Evolutionary conservation across 345 rosid species (phyloP), one percentile per base, ranked within the genome.

Genomic region (Gossypium sturtianum): DNA sequence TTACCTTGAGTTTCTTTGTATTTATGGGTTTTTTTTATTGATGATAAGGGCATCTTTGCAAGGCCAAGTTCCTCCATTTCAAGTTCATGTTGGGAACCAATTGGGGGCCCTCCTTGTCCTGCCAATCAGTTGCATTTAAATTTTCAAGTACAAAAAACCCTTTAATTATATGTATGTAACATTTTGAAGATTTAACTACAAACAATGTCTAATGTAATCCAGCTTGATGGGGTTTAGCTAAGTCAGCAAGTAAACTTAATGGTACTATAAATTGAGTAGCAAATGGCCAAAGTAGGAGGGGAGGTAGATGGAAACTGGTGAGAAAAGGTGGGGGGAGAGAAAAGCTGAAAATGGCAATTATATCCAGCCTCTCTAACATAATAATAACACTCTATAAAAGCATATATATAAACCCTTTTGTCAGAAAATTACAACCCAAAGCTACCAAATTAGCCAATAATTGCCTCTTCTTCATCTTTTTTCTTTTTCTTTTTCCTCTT

Each of bases 391-490:
- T 23, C 66, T 22, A 59, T 38, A 72, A 34, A 73, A 75, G 80
- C 73, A 72, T 9, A 74, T 22, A 73, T 69, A 72, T 13, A 68
- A 25, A 65, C 43, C 66, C 78, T 78, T 80, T 82, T 81, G 83
- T 82, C 83, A 84, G 84, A 67, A 80, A 79, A 52, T 79, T 75
- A 76, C 80, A 81, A 75, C 72, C 75, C 72, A 43, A 72, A 67
- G 58, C 83, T 78, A 72, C 75, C 75, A 59, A 82, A 82, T 84
- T 79, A 79, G 76, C 83, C 80, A 83, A 83, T 78, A 43, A 80
- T 80, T 77, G 44, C 70, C 48, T 44, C 44, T 62, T 49, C 44
- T 23, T 67, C 43, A 10, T 51, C 47, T 38, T 41, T 43, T 56
- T 63, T 69, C 71, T 34, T 34, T 5, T 34, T 4, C 4, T 0